Evolutionary conservation across 495 filamentous ascomycete species (phyloP).

Genomic region (Diplogelasinospora grovesii): DNA sequence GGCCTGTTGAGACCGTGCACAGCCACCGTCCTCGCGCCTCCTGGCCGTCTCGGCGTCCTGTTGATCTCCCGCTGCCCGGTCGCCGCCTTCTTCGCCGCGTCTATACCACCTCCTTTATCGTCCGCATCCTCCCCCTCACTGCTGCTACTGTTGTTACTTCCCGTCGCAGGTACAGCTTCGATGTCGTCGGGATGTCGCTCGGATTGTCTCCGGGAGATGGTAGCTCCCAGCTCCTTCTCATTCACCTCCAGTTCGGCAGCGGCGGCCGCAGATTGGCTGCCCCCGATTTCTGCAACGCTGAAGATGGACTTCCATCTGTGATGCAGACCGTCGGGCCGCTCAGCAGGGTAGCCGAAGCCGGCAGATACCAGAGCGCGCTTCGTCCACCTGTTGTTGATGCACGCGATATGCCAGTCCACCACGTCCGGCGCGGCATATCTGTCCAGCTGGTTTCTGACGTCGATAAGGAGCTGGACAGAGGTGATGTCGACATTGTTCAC

Average conservation of each 20-base stretch:
- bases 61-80: not conserved
- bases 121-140: not conserved
- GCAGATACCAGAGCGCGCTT: slow-evolving; percentile 89
- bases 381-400: slow-evolving; percentile 95
- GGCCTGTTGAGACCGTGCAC: slow-evolving; percentile 84
- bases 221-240: slow-evolving; percentile 42
- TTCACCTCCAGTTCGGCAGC: slow-evolving; percentile 49
- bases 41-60: not conserved
- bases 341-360: slow-evolving; percentile 83
- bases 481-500: slow-evolving; percentile 97
- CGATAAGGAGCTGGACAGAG: slow-evolving; percentile 89
- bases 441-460: slow-evolving; percentile 96
- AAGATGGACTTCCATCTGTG: slow-evolving; percentile 94
- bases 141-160: not conserved
- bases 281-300: slow-evolving; percentile 84
- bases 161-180: too few species aligned
- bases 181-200: not conserved
- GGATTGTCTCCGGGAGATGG: not conserved
- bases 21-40: slow-evolving; percentile 39
- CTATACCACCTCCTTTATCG: too few species aligned
- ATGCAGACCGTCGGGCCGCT: slow-evolving; percentile 41
- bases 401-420: slow-evolving; percentile 94
- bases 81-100: too few species aligned
- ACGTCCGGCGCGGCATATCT: slow-evolving; percentile 73
- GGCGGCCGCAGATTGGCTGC: slow-evolving; percentile 57